Conservation (phyloP, 352 stramenopile species). For the Thraustochytrium striatum region DNA sequence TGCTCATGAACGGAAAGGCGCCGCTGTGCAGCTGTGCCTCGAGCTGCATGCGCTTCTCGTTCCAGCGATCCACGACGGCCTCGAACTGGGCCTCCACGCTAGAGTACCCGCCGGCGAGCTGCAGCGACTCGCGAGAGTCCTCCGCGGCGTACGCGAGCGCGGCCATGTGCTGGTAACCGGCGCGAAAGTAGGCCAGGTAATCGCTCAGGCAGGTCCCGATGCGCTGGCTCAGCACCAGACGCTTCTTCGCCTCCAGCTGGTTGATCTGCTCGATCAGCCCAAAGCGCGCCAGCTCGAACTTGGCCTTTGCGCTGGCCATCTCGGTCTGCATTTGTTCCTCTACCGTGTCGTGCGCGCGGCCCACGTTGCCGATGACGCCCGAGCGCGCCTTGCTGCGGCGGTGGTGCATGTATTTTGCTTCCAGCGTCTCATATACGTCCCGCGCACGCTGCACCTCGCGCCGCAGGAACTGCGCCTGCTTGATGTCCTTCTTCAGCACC, state of each 20-base stretch:
- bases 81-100: constrained; percentile 34
- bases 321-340: constrained; percentile 16
- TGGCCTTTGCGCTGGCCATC: constrained; percentile 20
- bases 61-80: constrained; percentile 18
- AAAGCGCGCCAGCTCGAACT: constrained; percentile 58
- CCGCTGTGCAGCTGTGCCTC: constrained; percentile 39
- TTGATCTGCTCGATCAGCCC: constrained; percentile 60
- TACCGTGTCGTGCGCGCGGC: background rate
- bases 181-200: constrained; percentile 57
- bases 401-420: constrained; percentile 41
- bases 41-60: constrained; percentile 39
- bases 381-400: constrained; percentile 2
- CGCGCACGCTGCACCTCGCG: constrained; percentile 33
- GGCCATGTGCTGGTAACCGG: constrained; percentile 55
- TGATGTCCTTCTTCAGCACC: constrained; percentile 38
- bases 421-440: constrained; percentile 17
- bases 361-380: constrained; percentile 27
- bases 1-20: constrained; percentile 40
- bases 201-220: constrained; percentile 55
- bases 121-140: background rate
- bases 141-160: background rate
- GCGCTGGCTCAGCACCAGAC: constrained; percentile 57
- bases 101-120: background rate
- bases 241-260: constrained; percentile 61
- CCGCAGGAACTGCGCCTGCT: constrained; percentile 20